Conservation (phyloP, 306 rosid genomes). For the Morella rubra region DNA sequence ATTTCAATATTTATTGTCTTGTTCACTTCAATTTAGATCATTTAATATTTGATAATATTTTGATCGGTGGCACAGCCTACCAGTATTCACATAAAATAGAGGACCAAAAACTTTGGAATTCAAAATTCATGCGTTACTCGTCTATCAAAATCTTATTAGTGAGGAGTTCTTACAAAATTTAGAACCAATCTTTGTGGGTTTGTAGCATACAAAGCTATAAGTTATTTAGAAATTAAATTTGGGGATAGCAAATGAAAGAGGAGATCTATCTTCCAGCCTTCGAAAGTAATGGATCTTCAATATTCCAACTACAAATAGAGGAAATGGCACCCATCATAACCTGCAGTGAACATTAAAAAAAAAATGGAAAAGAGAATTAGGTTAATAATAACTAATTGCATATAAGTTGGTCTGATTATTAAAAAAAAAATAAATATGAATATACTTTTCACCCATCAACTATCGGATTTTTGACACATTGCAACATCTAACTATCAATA, state of each 20-base stretch:
- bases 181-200: not conserved
- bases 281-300: not conserved
- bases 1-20: too few species aligned
- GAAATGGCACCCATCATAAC: constrained; percentile 66
- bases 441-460: too few species aligned
- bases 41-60: too few species aligned
- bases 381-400: too few species aligned
- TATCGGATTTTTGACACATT: too few species aligned
- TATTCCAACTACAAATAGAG: constrained; percentile 17
- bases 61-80: too few species aligned
- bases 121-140: not conserved
- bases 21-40: too few species aligned
- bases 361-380: not conserved
- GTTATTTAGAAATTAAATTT: not conserved
- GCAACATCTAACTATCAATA: too few species aligned
- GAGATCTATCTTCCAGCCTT: not conserved
- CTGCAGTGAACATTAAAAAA: constrained; percentile 37
- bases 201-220: not conserved
- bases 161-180: constrained; percentile 19
- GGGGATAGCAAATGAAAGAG: not conserved
- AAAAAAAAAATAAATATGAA: too few species aligned
- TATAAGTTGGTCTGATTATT: too few species aligned
- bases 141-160: not conserved
- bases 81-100: not conserved
- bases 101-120: not conserved